Evolutionary conservation across 2,329 filamentous ascomycete genomes (phyloP).

Genomic region (Fusarium azukiicola): DNA sequence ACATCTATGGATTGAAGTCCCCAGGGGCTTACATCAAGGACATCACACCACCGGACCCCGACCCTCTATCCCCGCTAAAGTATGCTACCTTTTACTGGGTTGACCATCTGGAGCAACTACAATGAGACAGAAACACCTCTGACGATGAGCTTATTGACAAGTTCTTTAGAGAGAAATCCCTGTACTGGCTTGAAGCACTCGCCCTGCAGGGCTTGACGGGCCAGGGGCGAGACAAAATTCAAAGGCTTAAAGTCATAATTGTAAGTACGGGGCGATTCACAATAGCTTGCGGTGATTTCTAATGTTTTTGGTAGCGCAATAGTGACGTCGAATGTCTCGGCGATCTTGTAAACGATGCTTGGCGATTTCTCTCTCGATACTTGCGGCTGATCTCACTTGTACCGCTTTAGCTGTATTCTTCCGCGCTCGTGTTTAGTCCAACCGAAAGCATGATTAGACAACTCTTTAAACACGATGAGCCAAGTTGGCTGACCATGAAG

Average conservation of each 20-base stretch:
- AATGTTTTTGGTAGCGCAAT: background rate
- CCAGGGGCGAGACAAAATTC: background rate
- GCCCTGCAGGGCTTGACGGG: conserved; percentile 57
- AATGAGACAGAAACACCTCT: accelerated
- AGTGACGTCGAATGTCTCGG: background rate
- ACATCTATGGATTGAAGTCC: conserved; percentile 60
- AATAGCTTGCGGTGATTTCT: background rate
- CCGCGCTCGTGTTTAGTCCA: conserved; percentile 37
- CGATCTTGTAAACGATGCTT: conserved; percentile 3
- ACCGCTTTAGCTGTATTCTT: conserved; percentile 29
- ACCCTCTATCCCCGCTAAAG: conserved; percentile 6
- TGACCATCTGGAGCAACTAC: background rate
- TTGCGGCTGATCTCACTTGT: background rate
- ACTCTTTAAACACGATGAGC: background rate
- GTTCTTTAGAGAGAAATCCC: conserved; percentile 26
- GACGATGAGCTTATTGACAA: background rate
- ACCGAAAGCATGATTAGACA: background rate
- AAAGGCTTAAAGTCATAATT: background rate
- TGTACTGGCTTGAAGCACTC: conserved; percentile 69
- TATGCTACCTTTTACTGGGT: background rate
- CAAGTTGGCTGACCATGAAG: conserved; percentile 1
- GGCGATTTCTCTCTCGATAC: conserved; percentile 3
- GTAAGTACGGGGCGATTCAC: background rate
- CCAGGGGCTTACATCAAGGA: conserved; percentile 37
- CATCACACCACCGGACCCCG: conserved; percentile 14